These are phyloP conservation scores for Aurantiochytrium sp. DNA, from an alignment of 108 stramenopile genomes.

Conservation along the genomic window DNA sequence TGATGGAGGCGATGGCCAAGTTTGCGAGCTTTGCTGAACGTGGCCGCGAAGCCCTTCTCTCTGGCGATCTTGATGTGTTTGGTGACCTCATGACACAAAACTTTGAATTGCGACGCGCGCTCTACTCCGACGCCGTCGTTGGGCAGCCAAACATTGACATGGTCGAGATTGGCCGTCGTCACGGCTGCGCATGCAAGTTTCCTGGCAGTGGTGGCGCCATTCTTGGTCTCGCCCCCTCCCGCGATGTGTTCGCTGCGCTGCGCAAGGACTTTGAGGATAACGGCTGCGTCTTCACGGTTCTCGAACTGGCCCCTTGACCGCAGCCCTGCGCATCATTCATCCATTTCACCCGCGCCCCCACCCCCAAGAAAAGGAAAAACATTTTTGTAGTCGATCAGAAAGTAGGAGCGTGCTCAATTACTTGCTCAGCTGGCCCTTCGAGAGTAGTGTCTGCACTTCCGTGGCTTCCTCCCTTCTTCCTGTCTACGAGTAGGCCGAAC, in stretches of 20 bases:
- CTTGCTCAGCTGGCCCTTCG: too few relatives aligned
- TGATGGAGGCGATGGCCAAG: not conserved
- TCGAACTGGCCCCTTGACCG: not conserved
- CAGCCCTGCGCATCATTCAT: not conserved
- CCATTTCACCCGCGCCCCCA: not conserved
- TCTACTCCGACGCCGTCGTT: slow-evolving; percentile 28
- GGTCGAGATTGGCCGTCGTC: not conserved
- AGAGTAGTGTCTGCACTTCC: too few relatives aligned
- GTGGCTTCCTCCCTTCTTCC: too few relatives aligned
- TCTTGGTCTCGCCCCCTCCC: not conserved
- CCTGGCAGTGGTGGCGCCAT: slow-evolving; percentile 33
- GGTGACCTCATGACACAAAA: slow-evolving; percentile 21
- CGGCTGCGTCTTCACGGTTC: not conserved
- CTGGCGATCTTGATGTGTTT: not conserved
- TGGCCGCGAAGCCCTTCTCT: not conserved
- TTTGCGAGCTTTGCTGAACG: not conserved
- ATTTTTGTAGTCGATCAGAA: too few relatives aligned
- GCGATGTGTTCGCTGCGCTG: not conserved
- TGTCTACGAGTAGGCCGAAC: too few relatives aligned
- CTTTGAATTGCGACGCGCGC: slow-evolving; percentile 17
- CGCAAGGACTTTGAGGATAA: not conserved
- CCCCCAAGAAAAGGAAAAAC: too few relatives aligned
- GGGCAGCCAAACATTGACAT: slow-evolving; percentile 19
- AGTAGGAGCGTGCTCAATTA: too few relatives aligned
- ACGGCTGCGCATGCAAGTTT: slow-evolving; percentile 26